These are phyloP conservation scores for Candida germanica DNA, from an alignment of 805 yeast genomes.

Conservation along the genomic window DNA sequence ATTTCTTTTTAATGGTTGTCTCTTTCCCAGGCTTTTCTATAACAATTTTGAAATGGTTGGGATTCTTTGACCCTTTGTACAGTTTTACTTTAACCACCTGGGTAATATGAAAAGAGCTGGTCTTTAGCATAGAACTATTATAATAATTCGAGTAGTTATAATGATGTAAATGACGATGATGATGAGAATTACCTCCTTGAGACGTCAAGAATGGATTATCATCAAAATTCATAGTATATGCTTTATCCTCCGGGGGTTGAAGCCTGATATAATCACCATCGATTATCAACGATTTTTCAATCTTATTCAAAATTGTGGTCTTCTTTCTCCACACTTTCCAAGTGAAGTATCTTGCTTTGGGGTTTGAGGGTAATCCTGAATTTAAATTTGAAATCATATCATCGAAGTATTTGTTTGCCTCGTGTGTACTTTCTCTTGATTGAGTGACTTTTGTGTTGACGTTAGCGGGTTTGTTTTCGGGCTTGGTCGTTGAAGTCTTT, in stretches of 20 bases:
- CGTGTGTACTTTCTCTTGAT: conserved; percentile 1
- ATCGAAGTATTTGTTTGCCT: conserved; percentile 25
- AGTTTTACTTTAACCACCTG: conserved; percentile 76
- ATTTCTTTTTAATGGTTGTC: conserved; percentile 58
- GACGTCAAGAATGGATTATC: conserved; percentile 30
- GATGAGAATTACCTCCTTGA: conserved; percentile 14
- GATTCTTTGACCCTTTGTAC: conserved; percentile 58
- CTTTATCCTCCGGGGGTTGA: conserved; percentile 77
- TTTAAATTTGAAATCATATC: conserved; percentile 27
- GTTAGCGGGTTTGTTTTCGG: not conserved
- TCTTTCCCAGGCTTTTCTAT: conserved; percentile 40
- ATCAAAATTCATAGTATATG: conserved; percentile 29
- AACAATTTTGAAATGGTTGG: conserved; percentile 77
- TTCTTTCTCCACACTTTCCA: conserved; percentile 89
- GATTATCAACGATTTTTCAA: conserved; percentile 78
- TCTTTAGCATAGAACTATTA: conserved; percentile 73
- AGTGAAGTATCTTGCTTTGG: conserved; percentile 65
- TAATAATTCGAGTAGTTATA: conserved; percentile 39
- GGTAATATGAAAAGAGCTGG: conserved; percentile 80
- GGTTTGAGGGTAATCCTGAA: conserved; percentile 30
- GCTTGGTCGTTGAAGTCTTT: not conserved
- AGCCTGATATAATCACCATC: conserved; percentile 94
- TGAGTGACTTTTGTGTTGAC: not conserved
- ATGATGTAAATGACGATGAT: conserved; percentile 36
- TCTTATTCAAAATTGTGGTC: conserved; percentile 74